Base-by-base conservation (phyloP, 2,329 filamentous ascomycete species). In the Epichloe elymi region DNA sequence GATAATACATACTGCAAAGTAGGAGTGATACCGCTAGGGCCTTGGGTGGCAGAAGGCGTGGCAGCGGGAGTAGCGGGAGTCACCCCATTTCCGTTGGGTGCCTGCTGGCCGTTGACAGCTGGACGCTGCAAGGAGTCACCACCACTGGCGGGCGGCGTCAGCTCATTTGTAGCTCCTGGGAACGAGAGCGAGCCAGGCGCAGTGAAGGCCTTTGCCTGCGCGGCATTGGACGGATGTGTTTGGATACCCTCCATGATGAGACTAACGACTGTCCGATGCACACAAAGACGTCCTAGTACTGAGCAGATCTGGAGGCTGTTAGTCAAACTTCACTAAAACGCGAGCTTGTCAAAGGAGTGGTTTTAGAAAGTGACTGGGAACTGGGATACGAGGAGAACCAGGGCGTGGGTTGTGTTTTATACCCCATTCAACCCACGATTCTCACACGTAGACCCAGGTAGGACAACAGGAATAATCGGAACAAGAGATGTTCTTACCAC, bases 171-270 rank as follows among this genome's bases (percentile, higher is more conserved):
- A 56, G 84, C 88, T 65, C 86, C 86, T 49, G 91, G 90, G 70
- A 94, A 97, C 55, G 90, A 95, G 60, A 97, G 78, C 61, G 89
- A 95, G 58, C 88, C 86, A 51, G 90, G 87, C 54, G 88, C 89
- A 62, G 90, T 95, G 72, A 97, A 95, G 66, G 87, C 88, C 78
- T 93, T 93, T 58, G 93, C 93, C 79, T 97, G 90, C 59, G 85
- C 81, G 63, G 91, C 90, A 67, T 83, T 97, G 58, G 85, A 79
- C 46, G 93, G 93, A 66, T 97, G 93, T 60, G 91, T 93, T 64
- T 88, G 89, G 63, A 95, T 85, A 63, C 82, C 80, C 68, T 95
- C 88, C 88, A 95, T 95, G 67, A 70, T 82, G 54, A 55, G 12
- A 39, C 23, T 51, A 57, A 45, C 55, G 56, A 55, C 56, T 56